A percentile compares a stretch with the other conserved stretches of the same genome.
Evolutionary conservation across 176 grass and related monocot species (phyloP).

Genomic region (Carex myosuroides): DNA sequence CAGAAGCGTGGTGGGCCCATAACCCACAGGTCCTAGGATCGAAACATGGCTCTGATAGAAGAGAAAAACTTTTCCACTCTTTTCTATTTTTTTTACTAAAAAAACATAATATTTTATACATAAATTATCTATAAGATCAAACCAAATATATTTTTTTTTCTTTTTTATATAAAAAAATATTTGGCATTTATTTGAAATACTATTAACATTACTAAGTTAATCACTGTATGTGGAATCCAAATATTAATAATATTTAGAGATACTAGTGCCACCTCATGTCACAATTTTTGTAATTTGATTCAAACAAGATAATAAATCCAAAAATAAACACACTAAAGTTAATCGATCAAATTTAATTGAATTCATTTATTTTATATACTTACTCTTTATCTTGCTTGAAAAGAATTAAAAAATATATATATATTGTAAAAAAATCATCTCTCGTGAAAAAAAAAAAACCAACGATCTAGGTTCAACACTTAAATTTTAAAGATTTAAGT

Average conservation of each 20-base stretch:
- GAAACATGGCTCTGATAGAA: conserved; percentile 86
- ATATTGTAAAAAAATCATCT: too few relatives aligned
- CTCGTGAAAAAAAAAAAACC: neutral
- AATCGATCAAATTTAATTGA: neutral
- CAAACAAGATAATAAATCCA: neutral
- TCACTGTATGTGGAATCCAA: too few relatives aligned
- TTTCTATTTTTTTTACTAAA: too few relatives aligned
- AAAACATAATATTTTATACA: too few relatives aligned
- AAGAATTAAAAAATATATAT: too few relatives aligned
- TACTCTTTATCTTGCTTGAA: neutral
- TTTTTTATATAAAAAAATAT: too few relatives aligned
- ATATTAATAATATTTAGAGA: too few relatives aligned
- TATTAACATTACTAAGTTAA: too few relatives aligned
- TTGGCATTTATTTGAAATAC: too few relatives aligned
- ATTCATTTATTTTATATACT: neutral
- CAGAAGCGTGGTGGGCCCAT: conserved; percentile 93
- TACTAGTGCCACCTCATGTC: too few relatives aligned
- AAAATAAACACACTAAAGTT: neutral
- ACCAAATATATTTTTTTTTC: too few relatives aligned
- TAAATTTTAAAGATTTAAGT: neutral
- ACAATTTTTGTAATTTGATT: neutral
- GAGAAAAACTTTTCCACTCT: neutral
- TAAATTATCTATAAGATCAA: too few relatives aligned
- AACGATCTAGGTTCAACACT: neutral
- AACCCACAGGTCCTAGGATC: conserved; percentile 91